A percentile compares a stretch with the other conserved stretches of the same genome.
phyloP scores from a whole-genome alignment of 768 basidiomycete genomes.

The Kwoniella sp. region DNA sequence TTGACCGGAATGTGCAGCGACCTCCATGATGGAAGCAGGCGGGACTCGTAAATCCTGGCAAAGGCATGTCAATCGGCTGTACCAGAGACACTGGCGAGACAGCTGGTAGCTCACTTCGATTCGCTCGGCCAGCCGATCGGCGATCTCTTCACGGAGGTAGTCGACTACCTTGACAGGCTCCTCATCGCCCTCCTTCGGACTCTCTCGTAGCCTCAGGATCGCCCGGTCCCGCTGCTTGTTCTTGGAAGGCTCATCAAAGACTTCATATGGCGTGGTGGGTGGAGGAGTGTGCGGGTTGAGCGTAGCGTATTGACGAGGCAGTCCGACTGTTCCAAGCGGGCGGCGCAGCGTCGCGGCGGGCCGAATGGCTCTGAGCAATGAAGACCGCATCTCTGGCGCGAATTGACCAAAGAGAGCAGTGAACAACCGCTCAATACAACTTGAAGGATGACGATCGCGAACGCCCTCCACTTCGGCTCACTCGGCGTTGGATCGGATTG shows the following conservation, averaged over 20 bases:
- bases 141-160: conserved; percentile 85
- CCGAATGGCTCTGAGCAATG: neutral
- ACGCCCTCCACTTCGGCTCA: conserved; percentile 22
- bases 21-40: conserved; percentile 73
- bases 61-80: neutral
- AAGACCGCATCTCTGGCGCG: too few species aligned
- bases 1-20: conserved; percentile 88
- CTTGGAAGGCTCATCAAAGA: conserved; percentile 83
- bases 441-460: conserved; percentile 10
- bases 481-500: too few species aligned
- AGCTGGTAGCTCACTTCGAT: conserved; percentile 59
- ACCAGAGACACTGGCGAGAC: neutral
- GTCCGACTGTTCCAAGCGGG: too few species aligned
- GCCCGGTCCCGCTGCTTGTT: conserved; percentile 71
- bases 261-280: conserved; percentile 63
- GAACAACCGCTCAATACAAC: too few species aligned
- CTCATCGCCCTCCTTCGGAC: conserved; percentile 1
- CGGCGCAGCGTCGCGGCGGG: neutral
- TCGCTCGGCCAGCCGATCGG: conserved; percentile 83
- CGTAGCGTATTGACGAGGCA: conserved; percentile 25
- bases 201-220: conserved; percentile 56
- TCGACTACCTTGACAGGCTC: conserved; percentile 60
- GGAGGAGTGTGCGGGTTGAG: conserved; percentile 48
- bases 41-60: conserved; percentile 82
- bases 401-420: too few species aligned